Conservation (phyloP, 2,329 filamentous ascomycete genomes). For the Pseudogymnoascus sp. region DNA sequence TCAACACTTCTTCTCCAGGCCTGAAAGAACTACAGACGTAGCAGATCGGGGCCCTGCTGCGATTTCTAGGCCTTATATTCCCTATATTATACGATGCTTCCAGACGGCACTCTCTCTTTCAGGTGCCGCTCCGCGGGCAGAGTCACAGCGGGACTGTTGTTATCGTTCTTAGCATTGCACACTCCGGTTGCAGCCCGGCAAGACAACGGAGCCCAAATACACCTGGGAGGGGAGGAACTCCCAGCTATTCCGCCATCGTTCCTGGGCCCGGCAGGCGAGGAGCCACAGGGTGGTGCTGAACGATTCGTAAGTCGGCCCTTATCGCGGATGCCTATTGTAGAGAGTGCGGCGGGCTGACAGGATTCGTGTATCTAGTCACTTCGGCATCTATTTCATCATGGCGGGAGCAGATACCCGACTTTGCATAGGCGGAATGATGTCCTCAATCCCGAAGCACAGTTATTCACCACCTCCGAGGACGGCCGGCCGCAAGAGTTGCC, state of each 20-base stretch:
- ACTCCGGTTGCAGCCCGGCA: conserved; percentile 25
- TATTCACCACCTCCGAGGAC: conserved; percentile 58
- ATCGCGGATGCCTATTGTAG: conserved; percentile 6
- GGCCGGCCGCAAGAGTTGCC: conserved; percentile 44
- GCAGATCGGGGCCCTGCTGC: background rate
- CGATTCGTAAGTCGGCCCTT: conserved; percentile 19
- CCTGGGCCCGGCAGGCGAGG: conserved; percentile 36
- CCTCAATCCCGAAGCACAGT: conserved; percentile 39
- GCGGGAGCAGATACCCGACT: conserved; percentile 67
- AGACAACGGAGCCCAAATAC: background rate
- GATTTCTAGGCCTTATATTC: background rate
- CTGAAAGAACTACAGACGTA: background rate
- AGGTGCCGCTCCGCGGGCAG: conserved; percentile 51
- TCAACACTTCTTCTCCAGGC: background rate
- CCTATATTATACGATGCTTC: conserved; percentile 13
- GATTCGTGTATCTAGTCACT: conserved; percentile 45
- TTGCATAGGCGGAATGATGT: conserved; percentile 75
- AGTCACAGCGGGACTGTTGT: conserved; percentile 55
- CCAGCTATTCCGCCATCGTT: conserved; percentile 38
- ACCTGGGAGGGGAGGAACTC: conserved; percentile 34
- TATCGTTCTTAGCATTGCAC: conserved; percentile 60
- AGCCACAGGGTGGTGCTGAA: conserved; percentile 9
- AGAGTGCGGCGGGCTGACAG: background rate
- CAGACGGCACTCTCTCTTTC: conserved; percentile 13
- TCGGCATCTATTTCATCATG: conserved; percentile 89